Evolutionary conservation across 2,329 filamentous ascomycete species (phyloP), one percentile per base, ranked within the genome.

Genomic region (Fusarium hostae): DNA sequence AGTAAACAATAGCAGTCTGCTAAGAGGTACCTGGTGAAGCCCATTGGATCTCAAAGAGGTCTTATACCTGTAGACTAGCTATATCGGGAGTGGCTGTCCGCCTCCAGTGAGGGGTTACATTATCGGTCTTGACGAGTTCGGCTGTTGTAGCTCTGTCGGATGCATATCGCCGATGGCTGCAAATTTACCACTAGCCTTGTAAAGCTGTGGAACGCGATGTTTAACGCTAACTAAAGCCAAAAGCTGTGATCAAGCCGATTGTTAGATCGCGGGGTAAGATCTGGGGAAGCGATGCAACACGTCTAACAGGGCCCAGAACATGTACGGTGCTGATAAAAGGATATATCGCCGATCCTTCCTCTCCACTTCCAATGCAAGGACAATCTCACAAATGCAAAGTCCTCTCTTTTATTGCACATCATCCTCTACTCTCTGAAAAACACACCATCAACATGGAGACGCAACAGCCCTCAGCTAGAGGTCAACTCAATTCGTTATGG

Each of bases 311-410:
- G 51, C 18, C 37, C 3, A 54, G 50, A 54, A 54, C 50, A 15
- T 41, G 24, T 5, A 24, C 10, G 2, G 1, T 40, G 20, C 2
- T 41, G 35, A 41, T 54, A 54, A 54, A 54, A 54, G 35, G 50
- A 44, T 45, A 45, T 45, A 55, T 55, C 37, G 37, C 26, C 24
- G 28, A 44, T 32, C 37, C 3, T 45, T 55, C 28, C 32, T 55
- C 52, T 54, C 50, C 50, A 54, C 50, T 54, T 54, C 50, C 9
- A 4, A 54, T 54, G 35, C 50, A 54, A 54, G 50, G 50, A 54
- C 20, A 41, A 26, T 1, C 34, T 3, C 35, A 3, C 2, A 30
- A 6, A 37, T 11, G 1, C 18, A 18, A 22, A 39, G 24, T 5
- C n/a, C 6, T 35, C 11, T 35, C 5, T 45, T 20, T 16, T 4